phyloP scores from a whole-genome alignment of 768 basidiomycete genomes.

The Wakefieldia striispora region DNA sequence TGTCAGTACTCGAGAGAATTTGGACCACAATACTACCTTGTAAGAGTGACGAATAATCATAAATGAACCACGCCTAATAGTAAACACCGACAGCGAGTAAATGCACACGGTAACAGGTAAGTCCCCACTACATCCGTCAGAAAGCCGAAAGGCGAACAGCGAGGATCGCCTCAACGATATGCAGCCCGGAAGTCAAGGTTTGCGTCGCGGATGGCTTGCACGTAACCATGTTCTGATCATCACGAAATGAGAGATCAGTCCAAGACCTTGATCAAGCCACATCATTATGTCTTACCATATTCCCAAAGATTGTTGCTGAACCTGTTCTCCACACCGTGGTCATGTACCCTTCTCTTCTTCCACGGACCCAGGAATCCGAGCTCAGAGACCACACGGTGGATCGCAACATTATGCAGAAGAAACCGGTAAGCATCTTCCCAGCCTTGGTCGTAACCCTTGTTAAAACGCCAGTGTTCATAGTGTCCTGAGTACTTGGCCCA shows the following conservation, averaged over 20 bases:
- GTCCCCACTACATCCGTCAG: too few relatives aligned
- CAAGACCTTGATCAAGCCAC: neutral
- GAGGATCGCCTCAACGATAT: slow-evolving; percentile 29
- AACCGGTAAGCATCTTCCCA: slow-evolving; percentile 73
- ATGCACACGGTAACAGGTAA: too few relatives aligned
- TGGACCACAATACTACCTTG: too few relatives aligned
- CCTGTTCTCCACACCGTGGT: slow-evolving; percentile 45
- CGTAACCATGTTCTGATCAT: slow-evolving; percentile 56
- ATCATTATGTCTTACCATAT: slow-evolving; percentile 42
- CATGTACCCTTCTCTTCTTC: slow-evolving; percentile 44
- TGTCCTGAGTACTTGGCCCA: slow-evolving; percentile 50
- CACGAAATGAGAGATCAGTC: neutral
- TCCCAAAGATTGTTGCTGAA: slow-evolving; percentile 56
- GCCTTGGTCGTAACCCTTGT: slow-evolving; percentile 60
- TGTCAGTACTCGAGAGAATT: too few relatives aligned
- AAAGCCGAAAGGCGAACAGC: too few relatives aligned
- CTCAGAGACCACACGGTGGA: slow-evolving; percentile 40
- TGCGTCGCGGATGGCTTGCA: slow-evolving; percentile 51
- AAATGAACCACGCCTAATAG: too few relatives aligned
- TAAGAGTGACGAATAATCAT: too few relatives aligned
- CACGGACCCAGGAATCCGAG: slow-evolving; percentile 66
- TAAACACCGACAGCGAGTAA: too few relatives aligned
- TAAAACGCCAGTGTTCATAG: slow-evolving; percentile 69
- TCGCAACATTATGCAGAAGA: slow-evolving; percentile 32
- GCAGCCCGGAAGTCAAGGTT: slow-evolving; percentile 33